Percentiles rank a stretch among this genome's conserved stretches.
These are phyloP conservation scores for Epichloe typhina DNA, from an alignment of 2,329 filamentous ascomycete species.

Conservation along the genomic window DNA sequence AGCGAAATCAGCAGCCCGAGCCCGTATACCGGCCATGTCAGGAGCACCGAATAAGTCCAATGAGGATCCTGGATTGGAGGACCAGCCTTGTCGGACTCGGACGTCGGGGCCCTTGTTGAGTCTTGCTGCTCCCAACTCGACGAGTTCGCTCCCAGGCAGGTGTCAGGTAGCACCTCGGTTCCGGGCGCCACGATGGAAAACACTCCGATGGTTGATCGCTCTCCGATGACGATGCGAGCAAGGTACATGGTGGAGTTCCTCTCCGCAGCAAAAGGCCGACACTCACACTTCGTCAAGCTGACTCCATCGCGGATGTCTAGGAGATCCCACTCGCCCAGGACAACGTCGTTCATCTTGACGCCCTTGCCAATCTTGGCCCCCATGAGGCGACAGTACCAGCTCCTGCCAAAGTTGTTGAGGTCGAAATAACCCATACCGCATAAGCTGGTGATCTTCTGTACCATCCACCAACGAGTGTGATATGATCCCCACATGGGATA, in stretches of 20 bases:
- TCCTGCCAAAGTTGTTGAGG: conserved; percentile 22
- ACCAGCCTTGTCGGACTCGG: conserved; percentile 31
- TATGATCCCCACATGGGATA: conserved; percentile 48
- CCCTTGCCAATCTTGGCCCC: conserved; percentile 39
- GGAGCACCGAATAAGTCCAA: conserved; percentile 27
- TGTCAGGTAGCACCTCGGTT: conserved; percentile 30
- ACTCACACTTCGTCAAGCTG: conserved; percentile 31
- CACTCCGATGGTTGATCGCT: conserved; percentile 31
- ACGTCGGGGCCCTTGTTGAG: conserved; percentile 13
- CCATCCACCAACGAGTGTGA: conserved; percentile 46
- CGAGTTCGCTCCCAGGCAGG: conserved; percentile 41
- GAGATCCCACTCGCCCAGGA: conserved; percentile 42
- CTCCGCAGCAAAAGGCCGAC: conserved; percentile 40
- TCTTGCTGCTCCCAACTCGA: conserved; percentile 42
- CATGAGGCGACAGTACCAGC: conserved; percentile 36
- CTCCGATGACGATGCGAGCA: conserved; percentile 34
- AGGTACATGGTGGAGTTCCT: conserved; percentile 44
- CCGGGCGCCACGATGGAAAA: conserved; percentile 38
- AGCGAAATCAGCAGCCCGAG: conserved; percentile 28
- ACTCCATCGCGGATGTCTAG: conserved; percentile 37
- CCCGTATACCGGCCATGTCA: conserved; percentile 28
- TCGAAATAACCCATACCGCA: conserved; percentile 34
- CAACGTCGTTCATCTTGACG: conserved; percentile 30
- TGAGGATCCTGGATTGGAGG: conserved; percentile 27
- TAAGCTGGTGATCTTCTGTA: conserved; percentile 37